Evolutionary conservation across 306 rosid genomes (phyloP), one percentile per base, ranked within the genome.

Genomic region (Dalbergia cultrata): DNA sequence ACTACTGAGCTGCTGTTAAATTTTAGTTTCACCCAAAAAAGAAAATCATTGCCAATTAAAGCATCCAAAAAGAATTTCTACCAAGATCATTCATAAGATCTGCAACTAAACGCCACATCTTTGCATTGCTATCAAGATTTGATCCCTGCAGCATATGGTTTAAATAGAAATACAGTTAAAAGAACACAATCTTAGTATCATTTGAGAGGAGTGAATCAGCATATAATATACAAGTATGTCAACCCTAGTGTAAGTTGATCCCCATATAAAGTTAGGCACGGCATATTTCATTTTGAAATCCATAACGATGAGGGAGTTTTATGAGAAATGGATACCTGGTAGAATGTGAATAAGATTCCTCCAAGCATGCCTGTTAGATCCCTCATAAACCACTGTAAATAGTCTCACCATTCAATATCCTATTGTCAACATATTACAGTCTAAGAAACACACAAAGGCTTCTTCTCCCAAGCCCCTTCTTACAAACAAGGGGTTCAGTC

Each of bases 11-110:
- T 72, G 31, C 76, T 72, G 34, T 47, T 43, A 19, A 31, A 5
- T 60, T 83, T 72, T 83, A 73, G 52, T 66, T 59, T 33, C 9
- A 1, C 31, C 1, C 1, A 26, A 26, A 26, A 26, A 26, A 22
- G 64, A 63, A 44, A 66, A 61, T 72, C 76, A 61, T 26, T 9
- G 57, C 50, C 39, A 47, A 63, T 52, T 22, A 56, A 58, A 66
- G 73, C 54, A 71, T 76, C 41, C 53, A 16, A 37, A 35, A 18
- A 71, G 41, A 84, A 75, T 7, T 31, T 74, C 72, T 91, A 95
- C 99, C 99, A 49, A 93, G 93, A 84, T 93, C 99, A 81, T 95
- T 95, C 98, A 95, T 95, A 71, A 95, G 87, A 89, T 95, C 99
- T 70, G 99, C 98, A 75, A 95, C 96, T 87, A 95, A 79, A 79